Base-by-base conservation (phyloP, 1,284 basidiomycete genomes). In the Sanghuangporus baumii region DNA sequence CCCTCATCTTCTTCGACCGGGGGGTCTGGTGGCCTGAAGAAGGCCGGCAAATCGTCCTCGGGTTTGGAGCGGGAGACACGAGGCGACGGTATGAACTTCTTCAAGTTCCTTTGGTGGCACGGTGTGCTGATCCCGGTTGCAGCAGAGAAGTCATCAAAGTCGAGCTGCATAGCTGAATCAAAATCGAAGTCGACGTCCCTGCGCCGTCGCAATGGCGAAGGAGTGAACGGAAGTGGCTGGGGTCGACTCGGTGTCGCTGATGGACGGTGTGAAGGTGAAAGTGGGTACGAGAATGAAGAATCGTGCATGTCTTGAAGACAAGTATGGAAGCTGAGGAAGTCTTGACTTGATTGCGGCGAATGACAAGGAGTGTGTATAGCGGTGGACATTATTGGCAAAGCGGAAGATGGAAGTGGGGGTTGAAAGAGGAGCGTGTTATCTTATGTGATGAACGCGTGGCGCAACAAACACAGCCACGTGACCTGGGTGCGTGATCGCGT, bases 71-170 rank as follows among this genome's bases (percentile, higher is more conserved):
- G 60, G 14, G 43, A n/a, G 20, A 26, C 23, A 23, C 55, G 56
- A 20, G 55, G 58, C 18, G 54, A 41, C 7, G 54, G 55, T 16
- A 47, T 43, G 11, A 34, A n/a, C 20, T 43, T 64, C 23, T 55
- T 18, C 26, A 31, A 31, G 26, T 31, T 31, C 5, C 34, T 20
- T 23, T 54, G 46, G 36, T 47, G 59, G 38, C 55, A 65, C 6
- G 63, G 63, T 6, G 63, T 65, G 48, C 63, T 65, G 41, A 61
- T 58, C 3, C 50, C 63, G 6, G 63, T 52, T 36, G 55, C 63
- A 26, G 55, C 43, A 41, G 63, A 57, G 43, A 65, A 65, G 50
- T 59, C 63, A 34, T 65, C 63, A 37, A 65, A 61, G 60, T 65
- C 63, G 8, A 65, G 50, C 40, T 65, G 63, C 64, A 65, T 65